phyloP scores from a whole-genome alignment of 345 rosid species.

The Gossypium stocksii region DNA sequence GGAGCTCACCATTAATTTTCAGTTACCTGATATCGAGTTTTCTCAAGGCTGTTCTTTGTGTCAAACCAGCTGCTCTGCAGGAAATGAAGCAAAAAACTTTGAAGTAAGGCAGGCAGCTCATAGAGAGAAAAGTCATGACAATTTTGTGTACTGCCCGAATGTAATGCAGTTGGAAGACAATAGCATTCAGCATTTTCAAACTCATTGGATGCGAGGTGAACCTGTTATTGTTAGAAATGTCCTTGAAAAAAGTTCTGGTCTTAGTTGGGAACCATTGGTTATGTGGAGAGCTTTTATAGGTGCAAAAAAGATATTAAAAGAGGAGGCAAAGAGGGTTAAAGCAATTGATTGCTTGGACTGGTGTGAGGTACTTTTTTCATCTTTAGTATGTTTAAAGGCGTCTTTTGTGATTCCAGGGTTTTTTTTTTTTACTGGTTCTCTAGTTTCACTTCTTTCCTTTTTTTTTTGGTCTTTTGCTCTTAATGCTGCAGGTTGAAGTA shows the following conservation, averaged over 20 bases:
- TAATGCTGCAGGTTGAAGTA: conserved; percentile 43
- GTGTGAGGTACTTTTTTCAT: conserved; percentile 40
- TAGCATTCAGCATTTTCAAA: conserved; percentile 44
- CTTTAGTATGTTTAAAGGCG: background rate
- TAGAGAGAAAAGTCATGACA: conserved; percentile 38
- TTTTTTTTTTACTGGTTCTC: background rate
- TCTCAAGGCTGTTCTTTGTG: conserved; percentile 41
- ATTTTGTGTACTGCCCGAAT: conserved; percentile 46
- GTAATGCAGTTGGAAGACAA: conserved; percentile 30
- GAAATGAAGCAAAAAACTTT: conserved; percentile 13
- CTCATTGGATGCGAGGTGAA: conserved; percentile 59
- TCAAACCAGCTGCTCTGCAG: conserved; percentile 15
- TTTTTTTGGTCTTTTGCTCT: conserved; percentile 6
- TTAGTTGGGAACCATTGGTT: conserved; percentile 72
- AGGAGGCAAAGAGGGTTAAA: conserved; percentile 38
- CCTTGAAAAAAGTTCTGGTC: conserved; percentile 43
- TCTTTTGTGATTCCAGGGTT: conserved; percentile 2
- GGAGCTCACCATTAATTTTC: conserved; percentile 34
- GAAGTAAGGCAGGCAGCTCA: conserved; percentile 44
- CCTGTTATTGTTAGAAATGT: conserved; percentile 50
- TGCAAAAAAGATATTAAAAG: conserved; percentile 36
- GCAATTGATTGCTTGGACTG: conserved; percentile 57
- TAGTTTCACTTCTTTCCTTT: background rate
- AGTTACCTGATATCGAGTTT: conserved; percentile 26
- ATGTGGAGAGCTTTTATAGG: conserved; percentile 58